These are phyloP conservation scores for Cicer judaicum DNA, from an alignment of 306 rosid species.

Conservation along the genomic window DNA sequence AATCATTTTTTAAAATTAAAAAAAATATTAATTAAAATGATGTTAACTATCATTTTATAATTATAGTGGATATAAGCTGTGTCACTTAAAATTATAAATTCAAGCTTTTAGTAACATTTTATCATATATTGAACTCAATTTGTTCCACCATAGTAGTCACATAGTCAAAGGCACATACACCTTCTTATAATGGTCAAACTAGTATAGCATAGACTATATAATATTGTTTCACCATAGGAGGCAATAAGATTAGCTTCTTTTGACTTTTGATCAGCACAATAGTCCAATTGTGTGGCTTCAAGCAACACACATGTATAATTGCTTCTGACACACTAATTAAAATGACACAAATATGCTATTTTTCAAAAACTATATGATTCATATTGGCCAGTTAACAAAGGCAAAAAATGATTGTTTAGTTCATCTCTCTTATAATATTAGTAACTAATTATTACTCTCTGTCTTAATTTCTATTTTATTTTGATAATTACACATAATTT, in stretches of 20 bases:
- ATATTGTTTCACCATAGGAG: conserved; percentile 10
- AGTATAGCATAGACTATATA: background rate
- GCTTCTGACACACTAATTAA: conserved; percentile 24
- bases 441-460: too few species aligned
- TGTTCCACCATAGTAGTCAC: background rate
- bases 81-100: too few species aligned
- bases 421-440: too few species aligned
- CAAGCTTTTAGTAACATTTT: too few species aligned
- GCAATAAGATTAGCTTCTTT: conserved; percentile 26
- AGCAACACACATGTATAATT: conserved; percentile 28
- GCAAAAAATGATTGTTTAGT: background rate
- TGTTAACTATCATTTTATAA: too few species aligned
- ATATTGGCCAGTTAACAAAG: background rate
- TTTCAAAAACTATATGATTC: background rate
- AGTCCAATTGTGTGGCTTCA: conserved; percentile 40
- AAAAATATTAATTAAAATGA: too few species aligned
- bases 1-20: too few species aligned
- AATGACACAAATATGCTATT: conserved; percentile 4
- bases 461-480: too few species aligned
- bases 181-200: conserved; percentile 35
- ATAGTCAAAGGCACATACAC: background rate
- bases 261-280: conserved; percentile 42
- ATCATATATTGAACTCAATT: background rate
- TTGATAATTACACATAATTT: too few species aligned
- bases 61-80: too few species aligned